Base-by-base conservation (phyloP, 306 rosid species). In the Amphicarpaea edgeworthii region DNA sequence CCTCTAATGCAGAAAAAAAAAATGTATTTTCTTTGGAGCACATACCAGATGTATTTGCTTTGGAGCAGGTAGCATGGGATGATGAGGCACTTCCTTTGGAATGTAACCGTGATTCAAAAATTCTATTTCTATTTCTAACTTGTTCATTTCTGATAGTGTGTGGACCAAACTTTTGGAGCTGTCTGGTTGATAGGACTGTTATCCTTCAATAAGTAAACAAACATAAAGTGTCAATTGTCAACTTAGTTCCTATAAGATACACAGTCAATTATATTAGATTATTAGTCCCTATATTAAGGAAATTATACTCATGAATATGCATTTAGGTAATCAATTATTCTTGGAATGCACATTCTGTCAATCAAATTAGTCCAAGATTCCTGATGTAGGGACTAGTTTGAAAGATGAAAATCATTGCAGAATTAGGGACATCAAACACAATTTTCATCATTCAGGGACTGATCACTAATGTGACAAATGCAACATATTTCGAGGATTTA, bases 51-150 rank as follows among this genome's bases (percentile, higher is more conserved):
- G 74, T 75, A 54, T 77, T 77, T 67, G 84, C 72, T 57, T 79
- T 72, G 19, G 79, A 78, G 84, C 57, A 77, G 21, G 79, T 70
- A 75, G 77, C 72, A 55, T 75, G 76, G 67, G 82, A 77, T 68
- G 79, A 51, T 7, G 81, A 72, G 11, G 76, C 64, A 16, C 66
- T 69, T 60, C 72, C 84, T 75, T 73, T 86, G 69, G 70, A 30
- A 72, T 7, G 49, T 59, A 75, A 47, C 11, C 80, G 63, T 49
- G 85, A 79, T 82, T 85, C 85, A 12, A 82, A 86, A 70, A 83
- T 90, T 79, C 83, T 85, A 23, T 64, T 79, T 37, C 40, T 20
- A 50, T 68, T 74, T 54, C 70, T 73, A 17, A 46, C 85, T 11
- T 71, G 82, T 30, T 62, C 74, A 26, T 62, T 54, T 84, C 80